A percentile compares a stretch with the other conserved stretches of the same genome.
phyloP scores from a whole-genome alignment of 2,329 filamentous ascomycete genomes.

The Alternaria gansuensis region DNA sequence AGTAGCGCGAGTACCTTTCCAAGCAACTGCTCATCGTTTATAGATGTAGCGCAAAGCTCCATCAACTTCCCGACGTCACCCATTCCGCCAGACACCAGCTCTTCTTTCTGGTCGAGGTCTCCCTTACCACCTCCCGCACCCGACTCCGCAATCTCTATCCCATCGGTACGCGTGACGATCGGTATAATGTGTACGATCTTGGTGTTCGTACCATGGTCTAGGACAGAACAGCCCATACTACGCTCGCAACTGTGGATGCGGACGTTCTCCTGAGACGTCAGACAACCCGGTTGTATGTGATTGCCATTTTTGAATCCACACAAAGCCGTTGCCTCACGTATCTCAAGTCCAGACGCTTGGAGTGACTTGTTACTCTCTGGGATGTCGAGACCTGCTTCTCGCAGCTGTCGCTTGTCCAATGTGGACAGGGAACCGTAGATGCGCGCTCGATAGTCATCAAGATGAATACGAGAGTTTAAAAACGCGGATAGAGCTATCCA shows the following conservation, averaged over 20 bases:
- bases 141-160: slow-evolving; percentile 72
- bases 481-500: slow-evolving; percentile 82
- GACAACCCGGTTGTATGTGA: slow-evolving; percentile 70
- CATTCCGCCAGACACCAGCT: slow-evolving; percentile 67
- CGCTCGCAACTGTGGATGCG: slow-evolving; percentile 88
- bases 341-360: slow-evolving; percentile 52
- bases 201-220: slow-evolving; percentile 56
- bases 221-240: slow-evolving; percentile 67
- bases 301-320: slow-evolving; percentile 81
- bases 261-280: slow-evolving; percentile 70
- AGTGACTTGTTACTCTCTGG: slow-evolving; percentile 34
- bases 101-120: slow-evolving; percentile 73
- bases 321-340: slow-evolving; percentile 70
- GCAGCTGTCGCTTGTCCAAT: slow-evolving; percentile 32
- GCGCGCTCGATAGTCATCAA: slow-evolving; percentile 80
- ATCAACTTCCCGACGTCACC: slow-evolving; percentile 63
- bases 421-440: slow-evolving; percentile 71
- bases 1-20: slow-evolving; percentile 51
- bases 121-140: slow-evolving; percentile 82
- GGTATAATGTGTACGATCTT: slow-evolving; percentile 79
- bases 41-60: slow-evolving; percentile 58
- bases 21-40: slow-evolving; percentile 49
- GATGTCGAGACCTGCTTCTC: slow-evolving; percentile 52
- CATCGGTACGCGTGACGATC: slow-evolving; percentile 73
- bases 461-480: slow-evolving; percentile 76